Evolutionary conservation across 257 asterid species (phyloP).

Genomic region (Leptodermis oblonga): DNA sequence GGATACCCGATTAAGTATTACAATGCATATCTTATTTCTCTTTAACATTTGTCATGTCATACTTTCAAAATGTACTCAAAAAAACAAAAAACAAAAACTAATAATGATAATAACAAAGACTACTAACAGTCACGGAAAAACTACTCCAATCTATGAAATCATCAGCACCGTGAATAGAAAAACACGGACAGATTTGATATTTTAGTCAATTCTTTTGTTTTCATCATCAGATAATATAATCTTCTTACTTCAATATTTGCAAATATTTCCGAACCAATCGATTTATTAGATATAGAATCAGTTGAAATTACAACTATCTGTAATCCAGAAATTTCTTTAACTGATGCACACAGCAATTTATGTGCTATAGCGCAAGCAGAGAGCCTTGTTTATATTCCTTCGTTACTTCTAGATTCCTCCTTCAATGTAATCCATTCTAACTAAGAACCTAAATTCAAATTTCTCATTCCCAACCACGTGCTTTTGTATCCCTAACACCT

Average conservation of each 20-base stretch:
- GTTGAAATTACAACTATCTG: neutral
- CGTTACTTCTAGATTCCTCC: neutral
- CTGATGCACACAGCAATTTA: too few relatives aligned
- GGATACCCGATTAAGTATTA: neutral
- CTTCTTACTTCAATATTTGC: too few relatives aligned
- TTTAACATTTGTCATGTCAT: neutral
- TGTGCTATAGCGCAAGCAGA: too few relatives aligned
- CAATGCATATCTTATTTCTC: conserved; percentile 2
- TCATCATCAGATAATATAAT: neutral
- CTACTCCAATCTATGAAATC: neutral
- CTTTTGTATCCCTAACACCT: neutral
- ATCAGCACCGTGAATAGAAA: neutral
- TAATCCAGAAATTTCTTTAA: neutral
- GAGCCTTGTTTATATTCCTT: too few relatives aligned
- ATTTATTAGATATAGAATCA: neutral
- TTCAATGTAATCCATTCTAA: neutral
- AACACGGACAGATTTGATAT: neutral
- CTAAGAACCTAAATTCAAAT: neutral
- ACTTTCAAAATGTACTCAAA: neutral
- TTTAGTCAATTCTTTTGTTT: neutral
- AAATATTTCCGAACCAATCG: neutral
- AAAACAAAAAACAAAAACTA: neutral
- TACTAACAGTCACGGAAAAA: neutral
- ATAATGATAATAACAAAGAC: too few relatives aligned
- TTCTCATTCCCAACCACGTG: neutral